A percentile compares a stretch with the other conserved stretches of the same genome.
Conservation (phyloP, 331 rosid species). For the Dryas integrifolia region DNA sequence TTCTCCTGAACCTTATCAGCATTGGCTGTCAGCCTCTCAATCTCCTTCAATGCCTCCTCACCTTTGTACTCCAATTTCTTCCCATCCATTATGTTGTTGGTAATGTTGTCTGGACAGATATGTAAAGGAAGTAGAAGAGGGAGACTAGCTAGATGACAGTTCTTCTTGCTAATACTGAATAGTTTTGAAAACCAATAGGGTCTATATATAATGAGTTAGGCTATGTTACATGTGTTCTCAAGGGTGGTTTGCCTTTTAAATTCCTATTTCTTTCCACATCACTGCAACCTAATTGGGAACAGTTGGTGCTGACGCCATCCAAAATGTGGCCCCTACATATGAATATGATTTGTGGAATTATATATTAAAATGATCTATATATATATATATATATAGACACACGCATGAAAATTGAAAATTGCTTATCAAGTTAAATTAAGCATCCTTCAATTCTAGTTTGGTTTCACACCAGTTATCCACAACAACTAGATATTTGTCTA, state of each 20-base stretch:
- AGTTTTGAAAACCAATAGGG: conserved; percentile 25
- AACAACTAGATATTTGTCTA: too few species aligned
- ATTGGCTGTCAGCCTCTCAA: conserved; percentile 67
- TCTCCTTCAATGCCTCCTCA: conserved; percentile 73
- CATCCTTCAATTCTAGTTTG: too few species aligned
- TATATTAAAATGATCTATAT: background rate
- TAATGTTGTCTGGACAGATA: background rate
- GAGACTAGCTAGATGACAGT: conserved; percentile 10
- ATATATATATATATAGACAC: background rate
- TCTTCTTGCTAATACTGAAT: conserved; percentile 30
- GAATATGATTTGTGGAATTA: background rate
- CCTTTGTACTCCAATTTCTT: conserved; percentile 88
- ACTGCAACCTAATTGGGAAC: conserved; percentile 38
- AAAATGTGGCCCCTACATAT: conserved; percentile 38
- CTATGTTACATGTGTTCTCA: conserved; percentile 15
- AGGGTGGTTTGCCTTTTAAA: conserved; percentile 19
- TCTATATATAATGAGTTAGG: conserved; percentile 37
- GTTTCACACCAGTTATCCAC: too few species aligned
- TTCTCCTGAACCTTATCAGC: conserved; percentile 64
- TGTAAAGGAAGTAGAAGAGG: conserved; percentile 2
- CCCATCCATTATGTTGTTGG: conserved; percentile 51
- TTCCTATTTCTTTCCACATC: conserved; percentile 27
- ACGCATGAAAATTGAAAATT: too few species aligned
- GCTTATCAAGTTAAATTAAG: too few species aligned
- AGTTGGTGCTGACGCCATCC: conserved; percentile 45